Conservation (phyloP, 2,329 filamentous ascomycete species). For the Akanthomyces dipterigenus region DNA sequence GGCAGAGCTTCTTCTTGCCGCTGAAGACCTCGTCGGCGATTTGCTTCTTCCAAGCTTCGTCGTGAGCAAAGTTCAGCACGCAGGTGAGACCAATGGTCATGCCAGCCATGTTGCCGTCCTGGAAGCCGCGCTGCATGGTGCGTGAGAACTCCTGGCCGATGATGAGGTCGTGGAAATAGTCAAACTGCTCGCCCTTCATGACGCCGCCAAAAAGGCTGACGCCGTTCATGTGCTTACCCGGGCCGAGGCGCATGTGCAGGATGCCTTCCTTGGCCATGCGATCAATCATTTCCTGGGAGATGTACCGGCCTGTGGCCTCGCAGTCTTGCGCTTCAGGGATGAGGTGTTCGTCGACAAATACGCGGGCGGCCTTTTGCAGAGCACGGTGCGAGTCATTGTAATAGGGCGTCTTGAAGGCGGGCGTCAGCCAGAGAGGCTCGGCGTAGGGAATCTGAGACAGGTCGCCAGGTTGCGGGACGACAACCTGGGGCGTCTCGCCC, state of each 20-base stretch:
- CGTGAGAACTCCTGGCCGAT: conserved; percentile 66
- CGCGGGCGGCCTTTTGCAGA: conserved; percentile 62
- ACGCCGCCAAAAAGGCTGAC: conserved; percentile 61
- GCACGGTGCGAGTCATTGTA: conserved; percentile 67
- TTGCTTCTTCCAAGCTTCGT: conserved; percentile 57
- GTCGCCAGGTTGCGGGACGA: conserved; percentile 63
- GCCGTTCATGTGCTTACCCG: conserved; percentile 73
- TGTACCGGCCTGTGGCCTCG: conserved; percentile 66
- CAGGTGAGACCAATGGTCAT: conserved; percentile 79
- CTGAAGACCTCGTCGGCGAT: conserved; percentile 67
- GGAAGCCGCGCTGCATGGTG: conserved; percentile 69
- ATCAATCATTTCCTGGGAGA: conserved; percentile 67
- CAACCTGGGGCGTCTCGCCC: conserved; percentile 68
- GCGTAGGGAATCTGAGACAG: conserved; percentile 74
- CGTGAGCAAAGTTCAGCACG: conserved; percentile 69
- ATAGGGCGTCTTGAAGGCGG: conserved; percentile 72
- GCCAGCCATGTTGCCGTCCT: conserved; percentile 80
- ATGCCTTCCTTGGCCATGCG: conserved; percentile 68
- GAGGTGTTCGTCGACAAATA: conserved; percentile 66
- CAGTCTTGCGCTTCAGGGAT: conserved; percentile 69
- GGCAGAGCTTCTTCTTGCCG: conserved; percentile 80
- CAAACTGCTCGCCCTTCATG: conserved; percentile 72
- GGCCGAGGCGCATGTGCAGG: conserved; percentile 75
- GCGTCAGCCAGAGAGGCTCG: conserved; percentile 76
- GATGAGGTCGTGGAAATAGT: conserved; percentile 81